Conservation (phyloP, 2,329 filamentous ascomycete genomes). For the Cladosporium austrohemisphaericum region DNA sequence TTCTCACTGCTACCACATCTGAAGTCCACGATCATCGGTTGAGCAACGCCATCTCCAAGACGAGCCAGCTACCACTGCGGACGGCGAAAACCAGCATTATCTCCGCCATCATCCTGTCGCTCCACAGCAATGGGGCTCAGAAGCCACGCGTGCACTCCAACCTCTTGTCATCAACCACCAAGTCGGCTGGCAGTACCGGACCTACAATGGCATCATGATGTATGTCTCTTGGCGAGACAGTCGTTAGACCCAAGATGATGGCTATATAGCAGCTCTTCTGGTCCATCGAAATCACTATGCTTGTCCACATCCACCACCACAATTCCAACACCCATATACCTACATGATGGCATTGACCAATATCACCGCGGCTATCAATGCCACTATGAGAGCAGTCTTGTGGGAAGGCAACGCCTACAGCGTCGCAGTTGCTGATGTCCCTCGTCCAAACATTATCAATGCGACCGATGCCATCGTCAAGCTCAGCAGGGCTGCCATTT, state of each 20-base stretch:
- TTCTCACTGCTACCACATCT: too few species aligned
- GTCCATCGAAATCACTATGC: too few species aligned
- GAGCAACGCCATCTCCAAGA: too few species aligned
- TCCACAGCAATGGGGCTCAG: background rate
- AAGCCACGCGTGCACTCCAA: background rate
- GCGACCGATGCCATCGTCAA: conserved; percentile 19
- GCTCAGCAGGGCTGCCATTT: conserved; percentile 18
- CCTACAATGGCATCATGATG: background rate
- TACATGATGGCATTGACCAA: background rate
- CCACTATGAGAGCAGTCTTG: conserved; percentile 30
- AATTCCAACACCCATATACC: too few species aligned
- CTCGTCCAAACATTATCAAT: conserved; percentile 21
- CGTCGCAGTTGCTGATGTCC: conserved; percentile 26
- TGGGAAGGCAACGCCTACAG: conserved; percentile 29
- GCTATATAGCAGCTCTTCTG: too few species aligned
- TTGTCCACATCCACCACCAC: too few species aligned
- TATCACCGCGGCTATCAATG: conserved; percentile 5
- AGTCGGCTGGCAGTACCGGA: background rate
- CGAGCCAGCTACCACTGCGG: too few species aligned
- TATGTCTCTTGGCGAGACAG: background rate
- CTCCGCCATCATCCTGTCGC: background rate
- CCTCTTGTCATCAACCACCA: background rate
- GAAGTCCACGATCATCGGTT: too few species aligned
- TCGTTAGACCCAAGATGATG: too few species aligned
- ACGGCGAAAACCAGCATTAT: too few species aligned